Evolutionary conservation across 2,329 filamentous ascomycete species (phyloP).

Genomic region (Cercospora sp.): DNA sequence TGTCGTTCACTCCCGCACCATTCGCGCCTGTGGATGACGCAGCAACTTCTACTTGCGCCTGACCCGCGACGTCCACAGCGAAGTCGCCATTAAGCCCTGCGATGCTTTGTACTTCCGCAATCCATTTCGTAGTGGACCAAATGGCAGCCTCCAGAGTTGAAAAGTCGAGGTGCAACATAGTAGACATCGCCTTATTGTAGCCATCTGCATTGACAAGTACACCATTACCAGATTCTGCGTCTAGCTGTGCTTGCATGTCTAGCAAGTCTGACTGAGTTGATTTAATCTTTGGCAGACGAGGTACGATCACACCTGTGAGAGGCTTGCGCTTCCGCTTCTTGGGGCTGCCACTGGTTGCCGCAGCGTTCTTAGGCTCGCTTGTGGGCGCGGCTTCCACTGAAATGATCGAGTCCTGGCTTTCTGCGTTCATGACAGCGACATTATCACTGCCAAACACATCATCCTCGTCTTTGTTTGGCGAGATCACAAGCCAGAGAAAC

Average conservation of each 20-base stretch:
- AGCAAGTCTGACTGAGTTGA: conserved; percentile 31
- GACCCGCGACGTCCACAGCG: conserved; percentile 27
- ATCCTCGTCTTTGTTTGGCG: conserved; percentile 46
- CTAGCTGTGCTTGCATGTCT: conserved; percentile 22
- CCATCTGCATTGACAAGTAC: conserved; percentile 35
- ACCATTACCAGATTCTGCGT: conserved; percentile 22
- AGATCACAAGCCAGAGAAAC: conserved; percentile 89
- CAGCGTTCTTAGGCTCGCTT: conserved; percentile 10
- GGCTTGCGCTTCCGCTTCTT: conserved; percentile 46
- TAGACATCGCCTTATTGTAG: conserved; percentile 56
- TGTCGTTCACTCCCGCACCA: conserved; percentile 32
- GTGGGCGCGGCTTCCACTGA: conserved; percentile 4
- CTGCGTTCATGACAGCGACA: conserved; percentile 1
- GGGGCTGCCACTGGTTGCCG: conserved; percentile 11
- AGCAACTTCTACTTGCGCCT: conserved; percentile 16
- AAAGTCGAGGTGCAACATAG: conserved; percentile 72
- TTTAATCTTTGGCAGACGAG: conserved; percentile 58
- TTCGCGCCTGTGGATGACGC: neutral
- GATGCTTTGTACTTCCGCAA: conserved; percentile 59
- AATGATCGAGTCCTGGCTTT: conserved; percentile 28
- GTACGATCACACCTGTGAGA: conserved; percentile 61
- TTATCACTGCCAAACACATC: conserved; percentile 6
- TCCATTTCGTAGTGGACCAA: conserved; percentile 69
- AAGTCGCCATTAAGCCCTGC: conserved; percentile 27
- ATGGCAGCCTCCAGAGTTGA: conserved; percentile 62